These are phyloP conservation scores for Lolium rigidum DNA, from an alignment of 176 grass and related monocot species.

Conservation along the genomic window DNA sequence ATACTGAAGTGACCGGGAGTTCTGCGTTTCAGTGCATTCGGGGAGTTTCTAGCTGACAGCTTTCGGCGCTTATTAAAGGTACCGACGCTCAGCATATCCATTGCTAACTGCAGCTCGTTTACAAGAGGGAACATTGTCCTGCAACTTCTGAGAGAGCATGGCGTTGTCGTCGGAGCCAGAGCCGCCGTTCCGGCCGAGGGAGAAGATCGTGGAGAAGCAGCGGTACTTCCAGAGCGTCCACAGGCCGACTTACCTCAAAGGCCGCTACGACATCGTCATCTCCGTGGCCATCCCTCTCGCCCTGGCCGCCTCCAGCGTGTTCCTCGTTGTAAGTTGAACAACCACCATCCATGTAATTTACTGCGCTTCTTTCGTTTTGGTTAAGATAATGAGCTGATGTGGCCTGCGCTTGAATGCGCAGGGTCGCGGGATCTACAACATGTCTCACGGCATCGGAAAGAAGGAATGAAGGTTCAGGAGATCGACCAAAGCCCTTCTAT, in stretches of 20 bases:
- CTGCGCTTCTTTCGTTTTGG: too few relatives aligned
- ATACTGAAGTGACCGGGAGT: background rate
- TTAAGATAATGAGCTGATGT: background rate
- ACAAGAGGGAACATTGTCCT: background rate
- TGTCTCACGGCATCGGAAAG: conserved; percentile 74
- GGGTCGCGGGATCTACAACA: conserved; percentile 77
- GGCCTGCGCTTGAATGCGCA: conserved; percentile 26
- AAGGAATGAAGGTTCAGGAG: conserved; percentile 43
- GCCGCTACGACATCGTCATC: conserved; percentile 67
- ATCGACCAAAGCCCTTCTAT: background rate
- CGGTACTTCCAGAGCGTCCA: conserved; percentile 67
- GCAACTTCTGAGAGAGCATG: background rate
- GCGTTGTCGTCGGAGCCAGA: conserved; percentile 45
- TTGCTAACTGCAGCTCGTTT: background rate
- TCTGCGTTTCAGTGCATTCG: conserved; percentile 1
- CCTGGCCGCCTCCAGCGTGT: conserved; percentile 63
- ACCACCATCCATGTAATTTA: background rate
- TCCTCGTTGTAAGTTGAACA: conserved; percentile 53
- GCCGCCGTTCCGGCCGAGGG: conserved; percentile 68
- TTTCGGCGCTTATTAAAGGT: background rate
- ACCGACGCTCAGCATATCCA: background rate
- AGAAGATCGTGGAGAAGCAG: conserved; percentile 76
- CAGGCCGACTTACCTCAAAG: conserved; percentile 80
- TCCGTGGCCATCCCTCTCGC: conserved; percentile 79
- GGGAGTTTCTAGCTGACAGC: conserved; percentile 35